Base-by-base conservation (phyloP, 2,329 filamentous ascomycete genomes). In the Immersiporthe knoxdaviesiana region DNA sequence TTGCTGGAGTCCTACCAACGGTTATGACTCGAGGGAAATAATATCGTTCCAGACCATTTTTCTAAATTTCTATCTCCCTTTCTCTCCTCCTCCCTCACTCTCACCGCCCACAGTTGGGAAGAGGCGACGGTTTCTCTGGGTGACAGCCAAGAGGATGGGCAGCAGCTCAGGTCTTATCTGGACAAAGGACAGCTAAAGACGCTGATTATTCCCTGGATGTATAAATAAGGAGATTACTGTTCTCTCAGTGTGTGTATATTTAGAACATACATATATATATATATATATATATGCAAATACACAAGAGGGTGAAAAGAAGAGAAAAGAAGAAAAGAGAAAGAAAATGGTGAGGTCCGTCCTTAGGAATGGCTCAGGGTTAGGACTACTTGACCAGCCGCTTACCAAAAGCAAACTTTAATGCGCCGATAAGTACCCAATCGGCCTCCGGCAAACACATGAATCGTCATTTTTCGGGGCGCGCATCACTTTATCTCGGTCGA, bases 381-480 rank as follows among this genome's bases (percentile, higher is more conserved):
- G 66, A 44, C 2, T 24, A 39, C 63, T n/a, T 0, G 10, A 47
- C 35, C 11, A 54, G 24, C n/a, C 14, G 27, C 62, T 71, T 71
- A 71, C 69, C 66, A 64, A 69, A 71, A 32, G 63, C 54, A 50
- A 63, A 69, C 68, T 54, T 66, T 47, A 67, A 62, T 60, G 47
- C 16, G 21, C 39, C 44, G 56, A 58, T 39, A n/a, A n/a, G n/a
- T n/a, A 21, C 18, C 56, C 58, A 67, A 67, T 67, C 65, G 58
- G 65, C 58, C 58, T 24, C 65, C 58, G 59, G 65, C 65, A 67
- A 67, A 61, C 65, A 63, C 61, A 37, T 64, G 52, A 44, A 65
- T 65, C 63, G 63, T 65, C 63, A 59, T 21, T 59, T 65, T 41
- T 62, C 47, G 60, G 67, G 62, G 65, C 54, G 44, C 44, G 32